Conservation (phyloP, 805 yeast species). For the Lipomyces starkeyi region DNA sequence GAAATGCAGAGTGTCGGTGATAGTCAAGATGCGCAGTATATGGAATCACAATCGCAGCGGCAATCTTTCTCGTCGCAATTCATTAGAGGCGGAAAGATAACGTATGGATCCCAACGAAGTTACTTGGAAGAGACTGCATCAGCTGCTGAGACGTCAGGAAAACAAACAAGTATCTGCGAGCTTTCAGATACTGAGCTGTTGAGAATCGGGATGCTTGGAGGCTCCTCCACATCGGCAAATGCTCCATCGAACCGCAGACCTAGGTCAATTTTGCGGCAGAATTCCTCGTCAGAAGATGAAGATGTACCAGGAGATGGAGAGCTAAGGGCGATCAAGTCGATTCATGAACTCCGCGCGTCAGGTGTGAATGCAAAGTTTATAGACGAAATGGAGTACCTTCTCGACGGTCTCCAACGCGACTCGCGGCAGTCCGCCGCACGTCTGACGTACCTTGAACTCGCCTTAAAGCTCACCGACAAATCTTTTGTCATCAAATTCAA, state of each 20-base stretch:
- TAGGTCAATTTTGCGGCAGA: conserved; percentile 3
- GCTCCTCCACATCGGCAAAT: neutral
- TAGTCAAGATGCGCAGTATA: neutral
- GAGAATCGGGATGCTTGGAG: conserved; percentile 1
- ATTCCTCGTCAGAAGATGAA: neutral
- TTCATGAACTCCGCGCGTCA: conserved; percentile 39
- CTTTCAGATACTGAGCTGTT: conserved; percentile 23
- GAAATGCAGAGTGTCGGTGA: neutral
- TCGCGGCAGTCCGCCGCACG: conserved; percentile 20
- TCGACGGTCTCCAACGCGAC: conserved; percentile 30
- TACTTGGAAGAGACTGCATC: conserved; percentile 26
- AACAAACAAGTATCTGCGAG: conserved; percentile 11
- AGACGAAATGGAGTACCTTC: conserved; percentile 39
- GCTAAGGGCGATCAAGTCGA: conserved; percentile 24
- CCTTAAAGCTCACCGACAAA: conserved; percentile 28
- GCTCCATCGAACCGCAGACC: neutral
- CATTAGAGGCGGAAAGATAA: conserved; percentile 17
- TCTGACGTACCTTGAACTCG: conserved; percentile 31
- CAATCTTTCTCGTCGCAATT: conserved; percentile 7
- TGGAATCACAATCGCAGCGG: neutral
- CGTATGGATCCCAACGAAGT: conserved; percentile 34
- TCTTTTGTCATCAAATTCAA: conserved; percentile 28
- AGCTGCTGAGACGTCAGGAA: neutral
- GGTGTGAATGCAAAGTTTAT: conserved; percentile 36
- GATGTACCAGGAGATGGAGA: conserved; percentile 20